These are phyloP conservation scores for Phytophthora hibernalis DNA, from an alignment of 352 stramenopile species.

Conservation along the genomic window DNA sequence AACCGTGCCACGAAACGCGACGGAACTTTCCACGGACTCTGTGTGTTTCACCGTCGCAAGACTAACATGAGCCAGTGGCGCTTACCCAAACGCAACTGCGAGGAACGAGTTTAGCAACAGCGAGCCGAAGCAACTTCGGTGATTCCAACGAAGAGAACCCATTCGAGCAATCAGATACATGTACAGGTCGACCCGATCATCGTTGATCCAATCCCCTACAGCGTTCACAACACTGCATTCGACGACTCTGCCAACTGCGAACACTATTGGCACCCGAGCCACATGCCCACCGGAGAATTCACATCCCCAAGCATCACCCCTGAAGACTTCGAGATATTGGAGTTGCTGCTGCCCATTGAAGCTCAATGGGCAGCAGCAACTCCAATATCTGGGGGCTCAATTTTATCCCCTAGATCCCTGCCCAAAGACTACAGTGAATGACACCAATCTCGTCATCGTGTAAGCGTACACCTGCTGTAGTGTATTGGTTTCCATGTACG, in stretches of 20 bases:
- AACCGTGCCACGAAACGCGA: conserved; percentile 51
- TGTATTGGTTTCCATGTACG: no score
- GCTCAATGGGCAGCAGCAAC: no score
- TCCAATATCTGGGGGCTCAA: no score
- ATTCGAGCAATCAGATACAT: neutral
- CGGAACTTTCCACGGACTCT: conserved; percentile 57
- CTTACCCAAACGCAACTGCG: conserved; percentile 41
- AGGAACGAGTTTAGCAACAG: neutral
- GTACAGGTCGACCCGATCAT: no score
- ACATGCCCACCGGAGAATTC: neutral
- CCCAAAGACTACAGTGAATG: neutral
- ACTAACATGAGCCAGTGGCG: conserved; percentile 62
- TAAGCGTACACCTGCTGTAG: no score
- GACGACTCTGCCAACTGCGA: no score
- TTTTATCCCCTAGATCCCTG: neutral
- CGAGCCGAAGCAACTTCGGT: neutral
- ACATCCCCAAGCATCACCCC: neutral
- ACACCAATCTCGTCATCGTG: neutral
- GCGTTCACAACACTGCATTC: no score
- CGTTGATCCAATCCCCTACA: neutral
- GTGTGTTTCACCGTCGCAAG: conserved; percentile 59
- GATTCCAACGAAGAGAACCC: neutral
- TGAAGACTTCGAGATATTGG: neutral
- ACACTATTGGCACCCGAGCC: neutral
- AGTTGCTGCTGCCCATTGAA: neutral